phyloP scores from a whole-genome alignment of 1,139 yeast genomes.

The Saccharomyces hybrid region DNA sequence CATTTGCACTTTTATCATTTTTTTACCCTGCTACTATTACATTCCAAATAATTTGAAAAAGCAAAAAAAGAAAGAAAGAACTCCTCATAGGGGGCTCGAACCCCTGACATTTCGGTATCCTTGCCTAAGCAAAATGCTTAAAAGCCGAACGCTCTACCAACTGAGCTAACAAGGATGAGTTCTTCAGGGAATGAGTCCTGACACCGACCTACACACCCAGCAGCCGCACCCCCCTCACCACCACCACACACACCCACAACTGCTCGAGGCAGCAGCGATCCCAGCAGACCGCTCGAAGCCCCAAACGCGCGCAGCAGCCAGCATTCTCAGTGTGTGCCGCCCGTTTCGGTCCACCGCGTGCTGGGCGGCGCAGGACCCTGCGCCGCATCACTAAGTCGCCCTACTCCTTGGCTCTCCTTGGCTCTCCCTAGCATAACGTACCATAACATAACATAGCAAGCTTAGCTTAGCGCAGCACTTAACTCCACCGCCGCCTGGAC shows the following conservation, averaged over 20 bases:
- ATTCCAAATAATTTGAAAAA: not conserved
- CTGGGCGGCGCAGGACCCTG: not conserved
- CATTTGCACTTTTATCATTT: not conserved
- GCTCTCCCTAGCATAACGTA: too few relatives aligned
- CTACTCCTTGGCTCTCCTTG: too few relatives aligned
- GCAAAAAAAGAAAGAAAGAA: constrained; percentile 15
- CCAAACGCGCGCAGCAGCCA: not conserved
- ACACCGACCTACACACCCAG: too few relatives aligned
- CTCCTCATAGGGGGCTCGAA: constrained; percentile 37
- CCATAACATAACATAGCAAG: too few relatives aligned
- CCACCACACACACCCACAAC: too few relatives aligned
- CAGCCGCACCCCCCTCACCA: too few relatives aligned
- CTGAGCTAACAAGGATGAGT: constrained; percentile 35
- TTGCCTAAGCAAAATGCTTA: constrained; percentile 28
- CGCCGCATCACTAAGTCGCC: not conserved
- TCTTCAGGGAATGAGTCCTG: constrained; percentile 7
- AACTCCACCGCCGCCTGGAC: constrained; percentile 65
- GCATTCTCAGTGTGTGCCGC: not conserved
- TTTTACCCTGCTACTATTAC: not conserved
- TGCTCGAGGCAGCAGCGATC: too few relatives aligned
- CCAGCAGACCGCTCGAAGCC: not conserved
- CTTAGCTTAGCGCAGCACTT: too few relatives aligned
- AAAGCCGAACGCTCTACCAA: constrained; percentile 34
- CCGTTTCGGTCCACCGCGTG: not conserved
- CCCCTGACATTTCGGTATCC: constrained; percentile 35